Evolutionary conservation across 495 filamentous ascomycete species (phyloP).

Genomic region (Entonaema liquescens): DNA sequence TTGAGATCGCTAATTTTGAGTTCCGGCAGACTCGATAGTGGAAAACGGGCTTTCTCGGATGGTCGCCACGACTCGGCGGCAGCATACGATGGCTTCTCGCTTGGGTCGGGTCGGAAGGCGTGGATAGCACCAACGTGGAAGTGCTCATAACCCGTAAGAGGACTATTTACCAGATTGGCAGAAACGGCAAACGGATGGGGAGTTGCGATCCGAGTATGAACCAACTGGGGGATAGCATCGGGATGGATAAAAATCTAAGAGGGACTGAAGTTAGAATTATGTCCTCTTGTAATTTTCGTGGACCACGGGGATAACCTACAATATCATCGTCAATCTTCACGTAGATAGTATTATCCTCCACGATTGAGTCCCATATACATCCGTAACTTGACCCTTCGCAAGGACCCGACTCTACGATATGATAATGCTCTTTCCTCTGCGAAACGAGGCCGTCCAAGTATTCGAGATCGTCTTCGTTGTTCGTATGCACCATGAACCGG

Average conservation of each 20-base stretch:
- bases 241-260: conserved; percentile 59
- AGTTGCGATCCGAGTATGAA: conserved; percentile 61
- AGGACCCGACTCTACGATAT: conserved; percentile 34
- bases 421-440: conserved; percentile 36
- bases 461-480: conserved; percentile 54
- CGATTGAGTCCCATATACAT: conserved; percentile 47
- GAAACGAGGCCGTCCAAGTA: conserved; percentile 53
- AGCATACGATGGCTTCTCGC: conserved; percentile 30
- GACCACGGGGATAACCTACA: conserved; percentile 32
- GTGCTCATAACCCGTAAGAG: conserved; percentile 55
- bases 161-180: conserved; percentile 63
- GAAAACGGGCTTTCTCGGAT: conserved; percentile 33
- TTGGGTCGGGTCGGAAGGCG: conserved; percentile 56
- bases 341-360: conserved; percentile 56
- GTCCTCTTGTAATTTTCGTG: neutral
- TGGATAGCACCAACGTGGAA: conserved; percentile 55
- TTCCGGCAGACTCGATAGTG: conserved; percentile 16
- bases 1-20: conserved; percentile 23
- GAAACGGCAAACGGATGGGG: conserved; percentile 59
- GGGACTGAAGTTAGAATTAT: conserved; percentile 11
- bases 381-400: conserved; percentile 45
- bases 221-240: conserved; percentile 60
- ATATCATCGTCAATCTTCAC: conserved; percentile 67
- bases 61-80: conserved; percentile 43
- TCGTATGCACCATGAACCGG: conserved; percentile 61